Percentiles rank a stretch among this genome's conserved stretches.
These are phyloP conservation scores for Hypoxylon lenormandii DNA, from an alignment of 495 filamentous ascomycete species.

Conservation along the genomic window DNA sequence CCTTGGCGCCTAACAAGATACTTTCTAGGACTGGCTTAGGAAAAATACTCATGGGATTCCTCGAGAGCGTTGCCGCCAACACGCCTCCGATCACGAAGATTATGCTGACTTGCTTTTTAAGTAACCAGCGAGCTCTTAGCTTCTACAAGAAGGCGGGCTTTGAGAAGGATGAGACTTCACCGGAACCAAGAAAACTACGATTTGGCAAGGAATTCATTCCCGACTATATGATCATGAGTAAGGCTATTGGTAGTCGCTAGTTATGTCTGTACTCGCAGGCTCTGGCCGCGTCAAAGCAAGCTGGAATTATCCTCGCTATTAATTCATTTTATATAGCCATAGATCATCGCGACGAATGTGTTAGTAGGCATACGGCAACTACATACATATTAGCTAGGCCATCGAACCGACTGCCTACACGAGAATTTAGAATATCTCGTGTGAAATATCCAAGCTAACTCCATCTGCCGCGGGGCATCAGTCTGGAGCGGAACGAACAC, in stretches of 20 bases:
- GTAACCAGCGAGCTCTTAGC: slow-evolving; percentile 68
- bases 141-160: slow-evolving; percentile 81
- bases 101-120: slow-evolving; percentile 86
- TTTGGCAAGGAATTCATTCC: slow-evolving; percentile 72
- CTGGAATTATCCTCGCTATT: no score
- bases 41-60: slow-evolving; percentile 57
- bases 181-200: slow-evolving; percentile 69
- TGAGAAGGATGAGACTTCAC: slow-evolving; percentile 73
- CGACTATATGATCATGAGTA: slow-evolving; percentile 80
- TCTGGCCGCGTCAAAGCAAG: no score
- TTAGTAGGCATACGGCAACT: no score
- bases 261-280: no score
- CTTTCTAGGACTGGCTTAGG: slow-evolving; percentile 61
- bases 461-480: not conserved
- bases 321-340: no score
- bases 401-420: not conserved
- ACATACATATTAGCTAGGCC: no score
- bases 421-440: not conserved
- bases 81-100: slow-evolving; percentile 71
- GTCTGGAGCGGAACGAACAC: not conserved
- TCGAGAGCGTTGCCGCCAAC: slow-evolving; percentile 57
- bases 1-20: slow-evolving; percentile 17
- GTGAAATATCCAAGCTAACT: not conserved
- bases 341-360: no score
- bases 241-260: slow-evolving; percentile 53